Base-by-base conservation (phyloP, 306 rosid genomes). In the Echinosophora koreensis region DNA sequence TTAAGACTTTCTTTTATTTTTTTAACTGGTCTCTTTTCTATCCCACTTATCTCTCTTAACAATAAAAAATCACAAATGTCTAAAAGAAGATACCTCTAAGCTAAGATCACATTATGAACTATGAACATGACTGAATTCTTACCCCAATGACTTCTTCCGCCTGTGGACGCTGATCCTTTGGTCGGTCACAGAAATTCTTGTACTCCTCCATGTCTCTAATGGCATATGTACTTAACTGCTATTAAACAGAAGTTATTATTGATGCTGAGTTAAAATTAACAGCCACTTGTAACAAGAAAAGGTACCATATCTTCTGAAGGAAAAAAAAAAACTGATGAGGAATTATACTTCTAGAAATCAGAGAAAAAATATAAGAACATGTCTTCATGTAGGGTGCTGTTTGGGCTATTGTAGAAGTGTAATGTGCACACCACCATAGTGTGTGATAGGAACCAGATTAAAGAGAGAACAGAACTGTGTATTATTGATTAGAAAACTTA, bases 131-230 rank as follows among this genome's bases (percentile, higher is more conserved):
- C 52, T 16, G 1, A 79, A 83, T 76, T 73, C 88, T 78, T 71
- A 96, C 99, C 86, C 98, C 98, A 41, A 92, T 82, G 59, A 96
- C 97, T 89, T 96, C 99, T 78, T 96, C 99, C 13, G 97, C 94
- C 80, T 86, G 88, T 1, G 99, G 98, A 15, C 98, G 93, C 81
- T 92, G 99, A 82, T 96, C 97, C 78, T 77, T 96, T 3, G 98
- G 83, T 66, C 99, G 94, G 77, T 96, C 99, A 85, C 99, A 96
- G 84, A 92, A 96, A 56, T 96, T 96, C 88, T 90, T 88, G 86
- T 92, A 96, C 76, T 96, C 99, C 84, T 96, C 98, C 77, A 82
- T 93, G 73, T 96, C 99, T 82, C 99, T 86, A 77, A 96, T 89
- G 73, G 93, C 99, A 54, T 92, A 92, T 63, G 99, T 76, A 80